Conservation (phyloP, 225 moss, liverwort and hornwort genomes). For the Ulota crispa region DNA sequence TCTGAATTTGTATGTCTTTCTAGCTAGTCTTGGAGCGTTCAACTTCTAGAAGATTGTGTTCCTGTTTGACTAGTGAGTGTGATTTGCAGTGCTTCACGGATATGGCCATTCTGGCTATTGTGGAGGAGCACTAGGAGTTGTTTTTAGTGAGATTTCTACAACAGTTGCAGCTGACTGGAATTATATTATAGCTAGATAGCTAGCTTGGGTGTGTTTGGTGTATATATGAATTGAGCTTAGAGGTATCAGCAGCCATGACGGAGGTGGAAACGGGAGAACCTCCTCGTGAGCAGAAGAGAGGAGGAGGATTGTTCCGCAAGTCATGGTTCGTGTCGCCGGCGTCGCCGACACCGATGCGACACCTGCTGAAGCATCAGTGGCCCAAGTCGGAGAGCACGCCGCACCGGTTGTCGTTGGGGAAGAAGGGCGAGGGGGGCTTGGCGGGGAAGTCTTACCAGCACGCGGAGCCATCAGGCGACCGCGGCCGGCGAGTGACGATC, state of each 20-base stretch:
- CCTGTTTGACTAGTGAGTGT: not conserved
- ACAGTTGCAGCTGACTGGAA: not conserved
- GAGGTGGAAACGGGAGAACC: constrained; percentile 15
- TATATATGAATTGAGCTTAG: not conserved
- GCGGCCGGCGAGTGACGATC: constrained; percentile 46
- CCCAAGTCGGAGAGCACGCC: constrained; percentile 17
- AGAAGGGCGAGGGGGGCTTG: constrained; percentile 14
- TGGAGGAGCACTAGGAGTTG: not conserved
- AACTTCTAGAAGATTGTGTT: not conserved
- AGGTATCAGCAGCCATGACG: constrained; percentile 16
- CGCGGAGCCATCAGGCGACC: constrained; percentile 28
- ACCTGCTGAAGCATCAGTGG: constrained; percentile 19
- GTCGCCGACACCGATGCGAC: not conserved
- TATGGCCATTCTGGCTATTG: not conserved
- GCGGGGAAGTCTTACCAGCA: not conserved
- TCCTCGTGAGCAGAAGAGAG: not conserved
- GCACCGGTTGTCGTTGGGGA: constrained; percentile 7
- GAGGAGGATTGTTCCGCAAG: not conserved
- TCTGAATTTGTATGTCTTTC: not conserved
- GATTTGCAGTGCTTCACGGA: not conserved
- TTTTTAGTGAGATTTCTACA: not conserved
- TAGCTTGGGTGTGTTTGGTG: not conserved
- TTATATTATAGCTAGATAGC: not conserved
- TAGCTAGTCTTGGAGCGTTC: not conserved
- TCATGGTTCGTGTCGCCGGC: constrained; percentile 31